These are phyloP conservation scores for Cyberlindnera japonica DNA, from an alignment of 805 yeast genomes.

Conservation along the genomic window DNA sequence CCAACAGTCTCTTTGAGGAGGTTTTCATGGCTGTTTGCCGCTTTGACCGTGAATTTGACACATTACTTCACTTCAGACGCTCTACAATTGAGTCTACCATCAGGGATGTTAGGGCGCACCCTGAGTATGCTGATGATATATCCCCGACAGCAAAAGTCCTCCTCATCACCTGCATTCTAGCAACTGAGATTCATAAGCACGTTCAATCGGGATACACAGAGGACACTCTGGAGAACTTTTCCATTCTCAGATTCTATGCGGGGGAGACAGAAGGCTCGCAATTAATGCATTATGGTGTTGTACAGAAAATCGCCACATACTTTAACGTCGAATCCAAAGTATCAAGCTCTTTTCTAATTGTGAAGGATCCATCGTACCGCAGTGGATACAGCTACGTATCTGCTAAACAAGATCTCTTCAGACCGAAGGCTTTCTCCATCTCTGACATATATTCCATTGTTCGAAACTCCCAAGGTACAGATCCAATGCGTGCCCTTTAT, in stretches of 20 bases:
- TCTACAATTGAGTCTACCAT: constrained; percentile 3
- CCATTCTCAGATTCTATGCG: constrained; percentile 16
- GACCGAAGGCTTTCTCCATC: constrained; percentile 7
- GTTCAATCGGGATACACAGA: constrained; percentile 1
- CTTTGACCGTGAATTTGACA: constrained; percentile 23
- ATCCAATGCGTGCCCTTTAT: constrained; percentile 2
- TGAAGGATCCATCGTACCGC: constrained; percentile 7
- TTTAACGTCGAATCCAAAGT: constrained; percentile 8
- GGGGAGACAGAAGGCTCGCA: constrained; percentile 16
- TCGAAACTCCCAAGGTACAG: not conserved
- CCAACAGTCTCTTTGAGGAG: constrained; percentile 9
- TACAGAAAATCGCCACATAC: constrained; percentile 12
- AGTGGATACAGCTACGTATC: constrained; percentile 15
- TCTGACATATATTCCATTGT: constrained; percentile 4
- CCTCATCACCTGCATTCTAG: constrained; percentile 9
- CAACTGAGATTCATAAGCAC: constrained; percentile 5
- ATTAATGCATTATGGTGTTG: constrained; percentile 6
- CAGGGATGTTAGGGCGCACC: not conserved
- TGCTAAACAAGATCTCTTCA: constrained; percentile 2
- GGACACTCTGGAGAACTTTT: constrained; percentile 13
- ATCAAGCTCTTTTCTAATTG: constrained; percentile 8
- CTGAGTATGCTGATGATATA: not conserved
- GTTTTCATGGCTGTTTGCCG: constrained; percentile 8
- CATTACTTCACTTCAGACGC: constrained; percentile 16
- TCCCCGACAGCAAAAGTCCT: constrained; percentile 12